A percentile compares a stretch with the other conserved stretches of the same genome.
phyloP scores from a whole-genome alignment of 805 yeast species.

The Nakazawaea siamensis region DNA sequence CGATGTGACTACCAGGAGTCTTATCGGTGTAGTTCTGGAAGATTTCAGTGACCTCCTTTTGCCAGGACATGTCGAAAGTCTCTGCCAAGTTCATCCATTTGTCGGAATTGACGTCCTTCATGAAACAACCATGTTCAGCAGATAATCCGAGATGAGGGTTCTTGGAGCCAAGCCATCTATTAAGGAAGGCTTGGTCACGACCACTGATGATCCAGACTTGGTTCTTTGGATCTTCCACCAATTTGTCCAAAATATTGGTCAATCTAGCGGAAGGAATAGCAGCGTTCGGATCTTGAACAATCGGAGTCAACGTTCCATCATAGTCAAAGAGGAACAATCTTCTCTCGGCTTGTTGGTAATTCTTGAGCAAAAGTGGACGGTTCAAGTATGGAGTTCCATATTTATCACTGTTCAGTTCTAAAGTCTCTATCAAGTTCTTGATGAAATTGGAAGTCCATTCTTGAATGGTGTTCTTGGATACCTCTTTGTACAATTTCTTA shows the following conservation, averaged over 20 bases:
- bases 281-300: constrained; percentile 95
- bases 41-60: constrained; percentile 64
- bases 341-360: constrained; percentile 52
- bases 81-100: constrained; percentile 84
- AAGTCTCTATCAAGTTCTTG: constrained; percentile 34
- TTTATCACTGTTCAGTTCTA: constrained; percentile 29
- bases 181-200: constrained; percentile 84
- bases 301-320: constrained; percentile 96
- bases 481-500: constrained; percentile 49
- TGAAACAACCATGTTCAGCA: constrained; percentile 97
- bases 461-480: constrained; percentile 66
- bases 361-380: constrained; percentile 50
- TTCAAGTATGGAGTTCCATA: constrained; percentile 79
- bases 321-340: constrained; percentile 88
- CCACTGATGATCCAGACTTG: constrained; percentile 95
- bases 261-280: constrained; percentile 86
- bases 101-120: constrained; percentile 58
- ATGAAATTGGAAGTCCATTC: constrained; percentile 69
- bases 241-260: constrained; percentile 44
- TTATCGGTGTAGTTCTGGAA: constrained; percentile 72
- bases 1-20: constrained; percentile 87
- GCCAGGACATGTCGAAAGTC: constrained; percentile 90
- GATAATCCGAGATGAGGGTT: constrained; percentile 65
- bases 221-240: constrained; percentile 71
- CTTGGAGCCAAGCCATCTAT: constrained; percentile 74